Percentiles rank a stretch among this genome's conserved stretches.
These are phyloP conservation scores for Protoeuglena noctilucae DNA, from an alignment of 139 green algal genomes.

Conservation along the genomic window DNA sequence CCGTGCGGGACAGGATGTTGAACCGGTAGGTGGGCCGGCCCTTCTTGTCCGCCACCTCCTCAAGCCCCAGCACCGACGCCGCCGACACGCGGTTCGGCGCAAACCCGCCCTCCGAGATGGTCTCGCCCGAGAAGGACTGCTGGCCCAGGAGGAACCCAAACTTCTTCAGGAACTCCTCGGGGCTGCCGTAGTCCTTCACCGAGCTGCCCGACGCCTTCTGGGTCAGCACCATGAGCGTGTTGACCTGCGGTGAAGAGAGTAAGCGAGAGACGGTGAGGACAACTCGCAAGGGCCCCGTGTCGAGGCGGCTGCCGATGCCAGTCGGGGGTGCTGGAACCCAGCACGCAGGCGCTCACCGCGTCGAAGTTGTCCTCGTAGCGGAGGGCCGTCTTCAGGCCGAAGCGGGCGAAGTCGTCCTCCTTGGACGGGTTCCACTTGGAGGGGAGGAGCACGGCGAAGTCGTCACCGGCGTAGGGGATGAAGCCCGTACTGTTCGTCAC, in stretches of 20 bases:
- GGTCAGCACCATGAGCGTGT: slow-evolving; percentile 71
- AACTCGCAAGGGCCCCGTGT: too few relatives aligned
- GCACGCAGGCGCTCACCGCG: too few relatives aligned
- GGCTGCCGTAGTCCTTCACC: slow-evolving; percentile 67
- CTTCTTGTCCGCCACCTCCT: slow-evolving; percentile 65
- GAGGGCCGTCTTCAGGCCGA: slow-evolving; percentile 6
- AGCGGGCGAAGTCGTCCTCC: slow-evolving; percentile 69
- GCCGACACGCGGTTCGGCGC: slow-evolving; percentile 54
- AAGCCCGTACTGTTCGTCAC: slow-evolving; percentile 40
- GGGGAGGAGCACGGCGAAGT: slow-evolving; percentile 79
- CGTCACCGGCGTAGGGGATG: slow-evolving; percentile 77
- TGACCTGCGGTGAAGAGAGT: slow-evolving; percentile 18
- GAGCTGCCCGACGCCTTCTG: slow-evolving; percentile 47
- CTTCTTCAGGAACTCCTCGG: slow-evolving; percentile 73
- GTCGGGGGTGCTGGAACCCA: too few relatives aligned
- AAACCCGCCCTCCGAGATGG: slow-evolving; percentile 89
- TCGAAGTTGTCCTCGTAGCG: slow-evolving; percentile 95
- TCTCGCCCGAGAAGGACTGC: slow-evolving; percentile 52
- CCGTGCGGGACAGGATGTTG: slow-evolving; percentile 11
- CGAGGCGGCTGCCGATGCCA: too few relatives aligned
- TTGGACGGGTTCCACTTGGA: slow-evolving; percentile 90
- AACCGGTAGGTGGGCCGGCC: slow-evolving; percentile 90
- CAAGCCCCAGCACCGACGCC: slow-evolving; percentile 67
- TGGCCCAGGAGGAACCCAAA: slow-evolving; percentile 66
- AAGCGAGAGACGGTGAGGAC: neutral